These are phyloP conservation scores for Bathelium albidoporum DNA, from an alignment of 495 filamentous ascomycete species.

Conservation along the genomic window DNA sequence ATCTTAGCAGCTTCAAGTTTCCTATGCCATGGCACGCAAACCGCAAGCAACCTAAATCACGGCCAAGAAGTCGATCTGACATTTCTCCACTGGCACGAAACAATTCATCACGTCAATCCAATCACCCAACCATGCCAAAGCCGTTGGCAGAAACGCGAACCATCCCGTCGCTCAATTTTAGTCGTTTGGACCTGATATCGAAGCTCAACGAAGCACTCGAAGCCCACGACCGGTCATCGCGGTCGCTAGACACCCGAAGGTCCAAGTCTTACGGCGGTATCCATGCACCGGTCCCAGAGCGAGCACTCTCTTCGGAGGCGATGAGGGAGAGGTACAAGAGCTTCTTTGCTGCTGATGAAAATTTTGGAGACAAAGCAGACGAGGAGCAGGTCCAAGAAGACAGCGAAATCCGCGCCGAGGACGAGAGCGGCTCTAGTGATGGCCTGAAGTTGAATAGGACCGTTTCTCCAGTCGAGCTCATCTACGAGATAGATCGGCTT, in stretches of 20 bases:
- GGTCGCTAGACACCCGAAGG: slow-evolving; percentile 21
- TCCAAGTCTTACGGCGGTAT: slow-evolving; percentile 19
- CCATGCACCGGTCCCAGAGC: slow-evolving; percentile 19
- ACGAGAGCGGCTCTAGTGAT: neutral
- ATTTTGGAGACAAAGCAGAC: slow-evolving; percentile 9
- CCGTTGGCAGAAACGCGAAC: slow-evolving; percentile 23
- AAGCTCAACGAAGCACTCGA: slow-evolving; percentile 31
- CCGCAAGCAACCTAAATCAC: slow-evolving; percentile 17
- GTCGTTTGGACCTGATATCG: slow-evolving; percentile 28
- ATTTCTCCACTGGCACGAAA: slow-evolving; percentile 15
- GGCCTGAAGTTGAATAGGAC: slow-evolving; percentile 13
- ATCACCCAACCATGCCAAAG: slow-evolving; percentile 5
- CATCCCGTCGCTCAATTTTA: slow-evolving; percentile 33
- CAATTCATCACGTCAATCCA: slow-evolving; percentile 18
- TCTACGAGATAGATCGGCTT: slow-evolving; percentile 29
- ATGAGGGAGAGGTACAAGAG: slow-evolving; percentile 29
- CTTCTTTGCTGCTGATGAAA: slow-evolving; percentile 28
- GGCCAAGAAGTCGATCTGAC: slow-evolving; percentile 21
- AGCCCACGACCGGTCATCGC: slow-evolving; percentile 12
- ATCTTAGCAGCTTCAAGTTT: slow-evolving; percentile 21
- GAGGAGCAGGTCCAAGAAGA: neutral
- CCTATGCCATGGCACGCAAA: slow-evolving; percentile 12
- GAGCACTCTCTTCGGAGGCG: slow-evolving; percentile 21
- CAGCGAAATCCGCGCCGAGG: neutral
- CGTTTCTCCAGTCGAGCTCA: slow-evolving; percentile 25